phyloP scores from a whole-genome alignment of 495 filamentous ascomycete genomes.

The Mytilinidion resinicola region DNA sequence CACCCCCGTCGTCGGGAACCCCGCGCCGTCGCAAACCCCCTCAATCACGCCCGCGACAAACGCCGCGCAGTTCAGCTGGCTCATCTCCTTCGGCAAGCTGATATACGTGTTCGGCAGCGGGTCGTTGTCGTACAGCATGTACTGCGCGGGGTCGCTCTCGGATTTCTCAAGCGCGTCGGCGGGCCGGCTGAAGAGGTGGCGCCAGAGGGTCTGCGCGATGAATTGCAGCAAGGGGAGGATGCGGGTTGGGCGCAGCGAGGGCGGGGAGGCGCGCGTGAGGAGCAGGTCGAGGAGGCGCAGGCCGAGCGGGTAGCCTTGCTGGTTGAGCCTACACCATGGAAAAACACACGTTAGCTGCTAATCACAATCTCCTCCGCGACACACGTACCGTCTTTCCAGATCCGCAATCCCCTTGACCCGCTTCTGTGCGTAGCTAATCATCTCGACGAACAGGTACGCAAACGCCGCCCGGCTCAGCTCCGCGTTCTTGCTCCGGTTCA shows the following conservation, averaged over 20 bases:
- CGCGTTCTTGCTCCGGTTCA: conserved; percentile 78
- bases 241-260: conserved; percentile 69
- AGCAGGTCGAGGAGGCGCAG: conserved; percentile 92
- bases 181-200: conserved; percentile 80
- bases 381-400: conserved; percentile 75
- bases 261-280: conserved; percentile 63
- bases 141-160: conserved; percentile 76
- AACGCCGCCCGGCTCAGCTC: conserved; percentile 90
- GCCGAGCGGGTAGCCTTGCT: conserved; percentile 91
- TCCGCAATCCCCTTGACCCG: conserved; percentile 87
- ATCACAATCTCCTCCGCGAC: too few relatives aligned
- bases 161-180: conserved; percentile 90
- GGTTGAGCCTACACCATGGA: conserved; percentile 78
- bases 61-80: conserved; percentile 89
- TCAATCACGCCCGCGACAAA: conserved; percentile 94
- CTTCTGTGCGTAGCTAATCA: conserved; percentile 92
- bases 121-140: conserved; percentile 98
- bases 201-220: conserved; percentile 85
- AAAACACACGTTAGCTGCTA: too few relatives aligned
- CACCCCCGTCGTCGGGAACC: conserved; percentile 73
- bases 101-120: conserved; percentile 91
- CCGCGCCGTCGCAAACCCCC: conserved; percentile 87
- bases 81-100: conserved; percentile 89
- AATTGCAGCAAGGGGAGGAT: conserved; percentile 91
- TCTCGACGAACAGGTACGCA: conserved; percentile 92